phyloP scores from a whole-genome alignment of 208 protist species.

The Herpetomonas samuelpessoai region DNA sequence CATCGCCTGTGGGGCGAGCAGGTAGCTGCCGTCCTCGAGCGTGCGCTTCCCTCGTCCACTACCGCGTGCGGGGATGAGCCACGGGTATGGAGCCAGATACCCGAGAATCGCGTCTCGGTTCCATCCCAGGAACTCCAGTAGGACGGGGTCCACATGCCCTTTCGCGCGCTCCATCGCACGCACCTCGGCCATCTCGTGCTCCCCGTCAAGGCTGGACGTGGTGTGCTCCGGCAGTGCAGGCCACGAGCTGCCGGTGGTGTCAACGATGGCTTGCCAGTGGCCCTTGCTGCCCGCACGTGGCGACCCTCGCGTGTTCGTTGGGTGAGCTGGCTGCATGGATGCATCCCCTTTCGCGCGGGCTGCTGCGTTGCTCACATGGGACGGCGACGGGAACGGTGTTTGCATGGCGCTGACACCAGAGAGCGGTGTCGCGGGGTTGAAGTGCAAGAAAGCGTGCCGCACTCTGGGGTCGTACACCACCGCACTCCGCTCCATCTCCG shows the following conservation, averaged over 20 bases:
- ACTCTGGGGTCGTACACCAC: constrained; percentile 35
- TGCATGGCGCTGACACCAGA: no score
- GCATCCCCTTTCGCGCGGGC: no score
- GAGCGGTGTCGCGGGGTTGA: no score
- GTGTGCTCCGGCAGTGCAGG: background rate
- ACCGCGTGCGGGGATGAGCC: no score
- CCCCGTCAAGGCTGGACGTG: background rate
- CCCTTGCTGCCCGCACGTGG: background rate
- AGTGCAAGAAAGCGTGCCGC: constrained; percentile 20
- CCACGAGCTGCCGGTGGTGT: constrained; percentile 4
- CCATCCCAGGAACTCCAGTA: constrained; percentile 3
- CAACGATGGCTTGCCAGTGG: no score
- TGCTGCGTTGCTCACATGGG: no score
- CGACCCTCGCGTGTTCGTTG: background rate
- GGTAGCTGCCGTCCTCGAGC: no score
- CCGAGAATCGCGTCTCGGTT: background rate
- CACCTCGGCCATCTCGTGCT: background rate
- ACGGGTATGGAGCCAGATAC: constrained; percentile 4
- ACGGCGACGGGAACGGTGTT: no score
- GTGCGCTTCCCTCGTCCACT: no score
- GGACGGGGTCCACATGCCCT: background rate
- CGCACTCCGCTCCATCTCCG: constrained; percentile 19
- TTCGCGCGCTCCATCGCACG: background rate
- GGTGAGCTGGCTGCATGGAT: background rate
- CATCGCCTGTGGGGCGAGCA: no score